phyloP scores from a whole-genome alignment of 1,284 basidiomycete genomes.

The Hemileccinum hortonii region DNA sequence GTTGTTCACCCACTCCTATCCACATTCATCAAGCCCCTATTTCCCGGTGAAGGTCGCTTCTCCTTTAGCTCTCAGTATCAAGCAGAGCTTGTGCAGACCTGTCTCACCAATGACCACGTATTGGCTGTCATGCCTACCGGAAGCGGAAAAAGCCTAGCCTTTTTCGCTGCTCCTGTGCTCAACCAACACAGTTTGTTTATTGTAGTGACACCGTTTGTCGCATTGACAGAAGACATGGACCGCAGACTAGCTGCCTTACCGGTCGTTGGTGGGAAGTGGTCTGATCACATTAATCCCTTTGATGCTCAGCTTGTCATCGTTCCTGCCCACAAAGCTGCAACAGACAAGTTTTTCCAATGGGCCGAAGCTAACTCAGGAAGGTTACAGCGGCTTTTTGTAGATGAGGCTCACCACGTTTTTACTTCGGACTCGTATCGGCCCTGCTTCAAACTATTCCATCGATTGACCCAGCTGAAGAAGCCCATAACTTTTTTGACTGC shows the following conservation, averaged over 20 bases:
- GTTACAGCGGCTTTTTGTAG: conserved; percentile 13
- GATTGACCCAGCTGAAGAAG: conserved; percentile 9
- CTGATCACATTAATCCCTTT: background rate
- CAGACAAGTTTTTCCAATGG: conserved; percentile 1
- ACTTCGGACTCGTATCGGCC: conserved; percentile 7
- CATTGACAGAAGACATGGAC: conserved; percentile 8
- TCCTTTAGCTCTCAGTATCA: background rate
- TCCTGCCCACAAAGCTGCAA: conserved; percentile 8
- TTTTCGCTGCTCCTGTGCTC: conserved; percentile 13
- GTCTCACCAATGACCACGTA: conserved; percentile 7
- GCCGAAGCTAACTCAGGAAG: background rate
- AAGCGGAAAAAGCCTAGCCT: conserved; percentile 19
- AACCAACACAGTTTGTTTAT: conserved; percentile 11
- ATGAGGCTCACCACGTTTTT: conserved; percentile 25
- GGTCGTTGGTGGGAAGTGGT: background rate
- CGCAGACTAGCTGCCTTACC: background rate
- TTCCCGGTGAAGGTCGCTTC: background rate
- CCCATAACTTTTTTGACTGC: conserved; percentile 22
- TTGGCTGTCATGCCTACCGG: conserved; percentile 19
- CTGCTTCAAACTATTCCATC: conserved; percentile 21
- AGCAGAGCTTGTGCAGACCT: background rate
- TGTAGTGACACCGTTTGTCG: conserved; percentile 15
- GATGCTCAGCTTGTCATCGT: conserved; percentile 6
- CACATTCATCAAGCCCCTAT: background rate
- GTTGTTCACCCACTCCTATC: background rate